Conservation (phyloP, 352 stramenopile species). For the Pythium sukuiense region DNA sequence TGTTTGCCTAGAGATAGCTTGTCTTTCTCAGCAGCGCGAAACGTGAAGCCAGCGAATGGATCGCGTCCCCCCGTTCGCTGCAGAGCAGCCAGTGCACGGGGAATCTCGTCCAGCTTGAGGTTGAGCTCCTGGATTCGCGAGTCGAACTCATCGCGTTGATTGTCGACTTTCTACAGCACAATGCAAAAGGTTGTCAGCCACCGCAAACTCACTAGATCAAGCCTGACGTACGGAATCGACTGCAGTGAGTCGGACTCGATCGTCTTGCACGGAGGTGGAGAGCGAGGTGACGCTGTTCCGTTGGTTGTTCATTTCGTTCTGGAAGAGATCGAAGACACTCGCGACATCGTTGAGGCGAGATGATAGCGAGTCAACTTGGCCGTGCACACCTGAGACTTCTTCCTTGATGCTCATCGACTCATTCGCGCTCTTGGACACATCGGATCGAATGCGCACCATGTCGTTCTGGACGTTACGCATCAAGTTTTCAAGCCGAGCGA, state of each 20-base stretch:
- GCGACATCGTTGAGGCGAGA: conserved; percentile 58
- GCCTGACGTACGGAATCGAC: conserved; percentile 42
- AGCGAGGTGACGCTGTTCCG: conserved; percentile 46
- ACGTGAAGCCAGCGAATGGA: conserved; percentile 43
- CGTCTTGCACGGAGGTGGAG: conserved; percentile 49
- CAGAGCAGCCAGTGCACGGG: conserved; percentile 46
- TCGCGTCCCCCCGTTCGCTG: conserved; percentile 29
- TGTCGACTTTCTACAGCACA: conserved; percentile 59
- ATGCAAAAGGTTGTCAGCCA: background rate
- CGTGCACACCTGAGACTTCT: conserved; percentile 47
- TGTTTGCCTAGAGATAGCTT: conserved; percentile 64
- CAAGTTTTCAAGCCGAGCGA: conserved; percentile 47
- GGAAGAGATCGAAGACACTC: conserved; percentile 61
- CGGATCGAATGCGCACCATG: conserved; percentile 35
- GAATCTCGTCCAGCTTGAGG: conserved; percentile 65
- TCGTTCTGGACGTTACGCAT: conserved; percentile 48
- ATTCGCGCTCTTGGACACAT: conserved; percentile 41
- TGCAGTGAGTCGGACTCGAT: conserved; percentile 42
- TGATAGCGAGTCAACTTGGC: conserved; percentile 47
- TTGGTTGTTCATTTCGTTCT: conserved; percentile 63
- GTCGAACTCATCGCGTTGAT: conserved; percentile 65
- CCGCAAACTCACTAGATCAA: background rate
- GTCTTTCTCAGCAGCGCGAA: conserved; percentile 41
- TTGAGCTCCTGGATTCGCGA: conserved; percentile 57
- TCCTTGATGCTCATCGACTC: conserved; percentile 34